A percentile compares a stretch with the other conserved stretches of the same genome.
phyloP scores from a whole-genome alignment of 1,284 basidiomycete species.

The Marasmius sp. region DNA sequence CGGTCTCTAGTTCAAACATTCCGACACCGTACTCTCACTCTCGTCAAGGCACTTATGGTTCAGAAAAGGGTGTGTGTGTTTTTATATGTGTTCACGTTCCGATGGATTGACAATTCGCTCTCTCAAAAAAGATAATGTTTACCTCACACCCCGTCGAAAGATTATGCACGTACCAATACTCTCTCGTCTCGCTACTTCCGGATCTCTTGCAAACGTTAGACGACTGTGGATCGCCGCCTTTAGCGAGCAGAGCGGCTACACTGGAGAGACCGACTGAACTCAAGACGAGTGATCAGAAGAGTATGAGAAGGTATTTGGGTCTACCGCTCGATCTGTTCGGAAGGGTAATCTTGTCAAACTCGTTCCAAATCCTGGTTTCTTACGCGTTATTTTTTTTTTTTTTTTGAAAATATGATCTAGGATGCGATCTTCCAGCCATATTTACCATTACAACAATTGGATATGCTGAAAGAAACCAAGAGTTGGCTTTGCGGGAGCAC shows the following conservation, averaged over 20 bases:
- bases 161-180: constrained; percentile 97
- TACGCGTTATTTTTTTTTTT: too few relatives aligned
- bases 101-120: constrained; percentile 1
- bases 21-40: constrained; percentile 87
- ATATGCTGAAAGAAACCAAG: constrained; percentile 77
- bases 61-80: constrained; percentile 72
- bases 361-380: background rate
- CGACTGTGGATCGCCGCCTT: constrained; percentile 88
- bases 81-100: background rate
- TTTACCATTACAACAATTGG: constrained; percentile 93
- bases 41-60: constrained; percentile 94
- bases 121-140: constrained; percentile 88
- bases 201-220: constrained; percentile 86
- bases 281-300: constrained; percentile 87
- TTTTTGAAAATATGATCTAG: too few relatives aligned
- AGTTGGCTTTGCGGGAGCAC: constrained; percentile 94
- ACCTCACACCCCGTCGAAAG: constrained; percentile 96
- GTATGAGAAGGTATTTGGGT: constrained; percentile 90
- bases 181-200: constrained; percentile 82
- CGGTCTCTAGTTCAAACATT: constrained; percentile 94
- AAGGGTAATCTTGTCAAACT: constrained; percentile 43
- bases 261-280: constrained; percentile 79
- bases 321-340: constrained; percentile 88
- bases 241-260: constrained; percentile 70
- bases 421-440: constrained; percentile 98